phyloP scores from a whole-genome alignment of 345 rosid species.

The Turnera subulata region DNA sequence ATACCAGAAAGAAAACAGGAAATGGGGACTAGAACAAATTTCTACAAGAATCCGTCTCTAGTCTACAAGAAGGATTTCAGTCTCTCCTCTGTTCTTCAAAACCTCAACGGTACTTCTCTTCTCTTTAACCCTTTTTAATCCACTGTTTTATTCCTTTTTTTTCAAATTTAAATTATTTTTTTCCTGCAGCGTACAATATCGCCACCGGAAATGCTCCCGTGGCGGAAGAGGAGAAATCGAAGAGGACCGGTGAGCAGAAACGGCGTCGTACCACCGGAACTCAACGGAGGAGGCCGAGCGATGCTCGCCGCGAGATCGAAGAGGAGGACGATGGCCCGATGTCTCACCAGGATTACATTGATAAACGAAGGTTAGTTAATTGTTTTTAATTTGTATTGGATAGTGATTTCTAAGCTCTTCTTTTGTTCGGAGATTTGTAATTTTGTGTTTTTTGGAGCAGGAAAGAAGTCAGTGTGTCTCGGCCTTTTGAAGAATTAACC shows the following conservation, averaged over 20 bases:
- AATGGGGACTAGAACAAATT: constrained; percentile 57
- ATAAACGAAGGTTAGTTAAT: constrained; percentile 40
- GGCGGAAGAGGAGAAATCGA: constrained; percentile 14
- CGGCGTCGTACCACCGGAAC: constrained; percentile 26
- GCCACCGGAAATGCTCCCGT: constrained; percentile 52
- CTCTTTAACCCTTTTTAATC: background rate
- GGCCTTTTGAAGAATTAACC: constrained; percentile 36
- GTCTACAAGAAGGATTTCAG: constrained; percentile 51
- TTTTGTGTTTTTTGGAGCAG: constrained; percentile 27
- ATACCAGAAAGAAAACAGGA: background rate
- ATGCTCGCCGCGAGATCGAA: constrained; percentile 4
- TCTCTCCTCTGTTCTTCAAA: constrained; percentile 61
- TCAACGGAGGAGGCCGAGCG: background rate
- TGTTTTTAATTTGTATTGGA: background rate
- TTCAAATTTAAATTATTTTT: background rate
- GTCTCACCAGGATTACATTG: constrained; percentile 60
- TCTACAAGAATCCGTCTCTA: constrained; percentile 61
- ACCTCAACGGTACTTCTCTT: constrained; percentile 49
- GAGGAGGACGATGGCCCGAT: constrained; percentile 40
- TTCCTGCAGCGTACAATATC: constrained; percentile 50
- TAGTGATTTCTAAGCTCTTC: constrained; percentile 4
- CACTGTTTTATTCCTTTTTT: no score
- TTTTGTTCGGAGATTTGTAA: background rate
- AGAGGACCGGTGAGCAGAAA: constrained; percentile 11
- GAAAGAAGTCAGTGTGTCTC: constrained; percentile 44